A percentile compares a stretch with the other conserved stretches of the same genome.
These are phyloP conservation scores for Rhizophlyctis rosea DNA, from an alignment of 192 early-diverging fungal genomes.

Conservation along the genomic window DNA sequence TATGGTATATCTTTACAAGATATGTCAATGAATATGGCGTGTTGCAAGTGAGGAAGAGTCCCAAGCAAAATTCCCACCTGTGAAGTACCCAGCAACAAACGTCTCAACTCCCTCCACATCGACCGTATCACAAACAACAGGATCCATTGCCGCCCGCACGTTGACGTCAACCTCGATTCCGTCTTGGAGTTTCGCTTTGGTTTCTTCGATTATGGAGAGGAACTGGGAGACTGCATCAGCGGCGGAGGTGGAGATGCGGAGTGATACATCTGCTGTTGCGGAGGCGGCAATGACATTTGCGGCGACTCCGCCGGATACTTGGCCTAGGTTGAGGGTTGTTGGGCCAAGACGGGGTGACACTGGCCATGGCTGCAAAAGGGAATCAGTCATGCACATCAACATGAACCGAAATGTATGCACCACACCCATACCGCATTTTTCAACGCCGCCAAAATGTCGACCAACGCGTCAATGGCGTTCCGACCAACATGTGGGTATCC, in stretches of 20 bases:
- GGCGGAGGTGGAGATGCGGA: constrained; percentile 42
- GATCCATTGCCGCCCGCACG: constrained; percentile 35
- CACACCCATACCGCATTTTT: constrained; percentile 25
- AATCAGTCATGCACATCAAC: neutral
- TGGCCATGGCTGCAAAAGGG: constrained; percentile 28
- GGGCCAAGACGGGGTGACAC: constrained; percentile 35
- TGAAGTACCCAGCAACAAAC: constrained; percentile 16
- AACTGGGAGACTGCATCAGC: constrained; percentile 28
- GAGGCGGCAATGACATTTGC: constrained; percentile 48
- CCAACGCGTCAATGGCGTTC: constrained; percentile 38
- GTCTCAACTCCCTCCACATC: constrained; percentile 12
- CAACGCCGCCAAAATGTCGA: constrained; percentile 38
- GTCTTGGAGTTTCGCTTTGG: constrained; percentile 14
- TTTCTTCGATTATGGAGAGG: constrained; percentile 24
- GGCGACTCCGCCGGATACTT: constrained; percentile 42
- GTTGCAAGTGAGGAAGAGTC: neutral
- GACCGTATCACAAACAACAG: constrained; percentile 35
- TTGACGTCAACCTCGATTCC: constrained; percentile 34
- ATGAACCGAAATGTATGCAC: neutral
- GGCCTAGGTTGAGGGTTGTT: constrained; percentile 48
- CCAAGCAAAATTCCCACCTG: constrained; percentile 1
- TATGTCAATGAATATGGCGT: neutral
- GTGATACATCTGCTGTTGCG: constrained; percentile 37
- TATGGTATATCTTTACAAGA: constrained; percentile 12
- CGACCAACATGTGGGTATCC: constrained; percentile 47